Percentiles rank a stretch among this genome's conserved stretches.
Evolutionary conservation across 257 asterid genomes (phyloP).

Genomic region (Nicotiana tomentosiformis): DNA sequence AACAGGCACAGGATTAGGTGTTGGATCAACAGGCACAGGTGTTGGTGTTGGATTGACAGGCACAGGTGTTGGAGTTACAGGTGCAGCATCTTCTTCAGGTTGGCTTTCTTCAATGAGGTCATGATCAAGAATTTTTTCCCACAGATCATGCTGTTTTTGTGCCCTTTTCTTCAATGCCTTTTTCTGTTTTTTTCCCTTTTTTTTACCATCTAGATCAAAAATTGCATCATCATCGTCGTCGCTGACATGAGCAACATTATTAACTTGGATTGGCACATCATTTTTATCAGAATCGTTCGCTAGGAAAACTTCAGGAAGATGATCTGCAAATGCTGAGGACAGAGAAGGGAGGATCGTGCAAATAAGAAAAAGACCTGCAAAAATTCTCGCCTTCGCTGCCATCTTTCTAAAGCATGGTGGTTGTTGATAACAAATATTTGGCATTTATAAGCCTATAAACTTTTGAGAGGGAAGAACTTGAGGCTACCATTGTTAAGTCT

Average conservation of each 20-base stretch:
- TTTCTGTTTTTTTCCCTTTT: background rate
- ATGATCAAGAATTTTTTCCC: background rate
- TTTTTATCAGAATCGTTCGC: background rate
- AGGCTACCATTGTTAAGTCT: background rate
- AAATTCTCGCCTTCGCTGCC: constrained; percentile 35
- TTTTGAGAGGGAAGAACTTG: constrained; percentile 4
- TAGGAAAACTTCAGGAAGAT: background rate
- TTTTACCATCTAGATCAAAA: background rate
- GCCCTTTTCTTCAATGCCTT: background rate
- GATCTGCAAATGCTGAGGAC: constrained; percentile 23
- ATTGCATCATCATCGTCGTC: background rate
- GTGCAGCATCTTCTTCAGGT: background rate
- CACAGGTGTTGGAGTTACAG: background rate
- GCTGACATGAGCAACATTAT: background rate
- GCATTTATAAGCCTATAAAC: constrained; percentile 3
- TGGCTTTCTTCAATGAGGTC: background rate
- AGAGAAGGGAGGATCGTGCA: constrained; percentile 33
- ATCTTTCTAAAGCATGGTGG: constrained; percentile 12
- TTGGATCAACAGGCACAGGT: background rate
- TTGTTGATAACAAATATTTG: background rate
- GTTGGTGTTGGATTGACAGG: background rate
- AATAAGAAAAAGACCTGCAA: constrained; percentile 25
- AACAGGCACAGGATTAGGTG: background rate
- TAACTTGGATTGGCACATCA: background rate
- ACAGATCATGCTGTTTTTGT: background rate